A percentile compares a stretch with the other conserved stretches of the same genome.
phyloP scores from a whole-genome alignment of 208 protist genomes.

The Phytomonas francai region DNA sequence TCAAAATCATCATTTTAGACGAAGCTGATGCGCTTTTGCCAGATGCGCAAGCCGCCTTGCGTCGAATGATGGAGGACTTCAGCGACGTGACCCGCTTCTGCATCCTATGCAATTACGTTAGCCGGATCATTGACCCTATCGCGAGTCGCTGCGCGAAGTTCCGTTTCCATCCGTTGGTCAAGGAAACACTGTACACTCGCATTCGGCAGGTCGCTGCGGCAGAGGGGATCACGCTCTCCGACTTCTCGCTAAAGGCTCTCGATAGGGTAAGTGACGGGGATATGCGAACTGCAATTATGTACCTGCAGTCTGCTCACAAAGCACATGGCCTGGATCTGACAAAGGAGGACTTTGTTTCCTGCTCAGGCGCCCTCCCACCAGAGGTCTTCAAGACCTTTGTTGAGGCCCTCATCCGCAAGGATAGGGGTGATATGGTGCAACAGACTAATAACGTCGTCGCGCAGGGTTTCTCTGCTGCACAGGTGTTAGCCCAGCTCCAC shows the following conservation, averaged over 20 bases:
- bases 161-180: slow-evolving; percentile 95
- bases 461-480: slow-evolving; percentile 62
- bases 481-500: slow-evolving; percentile 78
- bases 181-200: slow-evolving; percentile 70
- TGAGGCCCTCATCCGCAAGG: slow-evolving; percentile 36
- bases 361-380: slow-evolving; percentile 80
- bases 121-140: slow-evolving; percentile 98
- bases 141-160: slow-evolving; percentile 99
- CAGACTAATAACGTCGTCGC: slow-evolving; percentile 48
- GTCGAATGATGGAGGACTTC: slow-evolving; percentile 98
- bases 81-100: slow-evolving; percentile 98
- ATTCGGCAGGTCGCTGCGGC: slow-evolving; percentile 80
- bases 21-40: slow-evolving; percentile 98
- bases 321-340: slow-evolving; percentile 69
- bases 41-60: slow-evolving; percentile 97
- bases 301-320: slow-evolving; percentile 90
- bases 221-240: slow-evolving; percentile 80
- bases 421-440: slow-evolving; percentile 48
- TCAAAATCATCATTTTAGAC: slow-evolving; percentile 99
- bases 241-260: slow-evolving; percentile 64
- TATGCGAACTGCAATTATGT: slow-evolving; percentile 95
- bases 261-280: slow-evolving; percentile 91
- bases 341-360: slow-evolving; percentile 73
- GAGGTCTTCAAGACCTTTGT: slow-evolving; percentile 44
- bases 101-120: slow-evolving; percentile 99